Evolutionary conservation across 2,329 filamentous ascomycete species (phyloP), one percentile per base, ranked within the genome.

Genomic region (Aspergillus aculeatinus): DNA sequence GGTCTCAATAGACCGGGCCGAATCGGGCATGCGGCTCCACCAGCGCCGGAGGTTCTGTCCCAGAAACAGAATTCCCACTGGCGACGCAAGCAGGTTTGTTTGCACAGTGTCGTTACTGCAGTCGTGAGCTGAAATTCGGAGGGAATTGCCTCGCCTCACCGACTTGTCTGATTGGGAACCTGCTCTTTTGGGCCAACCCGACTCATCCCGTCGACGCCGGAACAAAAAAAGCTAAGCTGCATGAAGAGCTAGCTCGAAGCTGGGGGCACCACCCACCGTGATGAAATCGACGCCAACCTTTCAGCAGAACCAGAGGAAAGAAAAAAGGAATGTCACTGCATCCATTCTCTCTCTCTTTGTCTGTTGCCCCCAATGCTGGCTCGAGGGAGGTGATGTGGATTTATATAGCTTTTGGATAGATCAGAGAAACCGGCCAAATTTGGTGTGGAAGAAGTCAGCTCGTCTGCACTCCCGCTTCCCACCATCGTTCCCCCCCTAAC

Each of bases 11-110:
- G 60, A 61, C 66, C 66, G 65, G 66, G 59, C 66, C 66, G 66
- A 68, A 61, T 68, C 66, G 66, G 66, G 63, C 52, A 66, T 65
- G 63, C 65, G 65, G 66, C 66, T 68, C 66, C 66, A 68, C 66
- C 53, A 44, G 19, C 48, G 51, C 58, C 64, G 60, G 64, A 61
- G 51, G 59, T 65, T 58, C 21, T 48, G 42, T 23, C 42, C 42
- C 23, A 47, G 42, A 55, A 55, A 48, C 39, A 44, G 39, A 44
- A 55, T 48, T 55, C 39, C 52, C 52, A 55, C 52, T 35, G 39
- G 52, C 44, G 39, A 55, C 53, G 53, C 53, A 55, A 55, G 53
- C 53, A 55, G 53, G 53, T 55, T 55, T 55, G 53, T 55, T 48
- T 35, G 33, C 33, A 35, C 33, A 42, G 51, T 27, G 25, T 9